These are phyloP conservation scores for Fusarium annulatum DNA, from an alignment of 2,329 filamentous ascomycete genomes.

Conservation along the genomic window DNA sequence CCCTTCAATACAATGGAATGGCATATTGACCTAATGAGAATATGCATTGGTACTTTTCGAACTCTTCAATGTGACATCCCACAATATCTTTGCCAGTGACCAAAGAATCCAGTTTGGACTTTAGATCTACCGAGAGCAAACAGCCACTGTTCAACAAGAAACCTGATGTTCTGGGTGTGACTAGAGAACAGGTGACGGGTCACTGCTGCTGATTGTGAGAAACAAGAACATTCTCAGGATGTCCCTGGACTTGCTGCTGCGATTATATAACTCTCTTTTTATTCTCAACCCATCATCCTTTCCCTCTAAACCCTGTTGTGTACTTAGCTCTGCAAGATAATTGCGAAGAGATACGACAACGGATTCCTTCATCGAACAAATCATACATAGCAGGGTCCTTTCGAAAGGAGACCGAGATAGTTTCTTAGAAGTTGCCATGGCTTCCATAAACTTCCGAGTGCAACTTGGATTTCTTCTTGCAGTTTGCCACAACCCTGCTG, in stretches of 20 bases:
- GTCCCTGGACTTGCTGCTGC: not conserved
- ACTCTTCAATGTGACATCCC: not conserved
- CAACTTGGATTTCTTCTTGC: conserved; percentile 17
- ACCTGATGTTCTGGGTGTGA: not conserved
- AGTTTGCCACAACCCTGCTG: not conserved
- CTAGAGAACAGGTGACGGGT: not conserved
- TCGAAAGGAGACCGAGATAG: not conserved
- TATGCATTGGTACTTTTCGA: not conserved
- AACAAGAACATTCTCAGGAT: not conserved
- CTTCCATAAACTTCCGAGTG: not conserved
- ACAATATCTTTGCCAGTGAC: not conserved
- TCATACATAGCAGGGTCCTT: not conserved
- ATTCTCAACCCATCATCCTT: not conserved
- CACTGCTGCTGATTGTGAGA: not conserved
- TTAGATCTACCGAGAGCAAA: not conserved
- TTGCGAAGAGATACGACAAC: not conserved
- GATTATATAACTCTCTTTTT: not conserved
- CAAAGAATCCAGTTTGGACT: not conserved
- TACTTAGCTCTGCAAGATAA: not conserved
- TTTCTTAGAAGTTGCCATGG: not conserved
- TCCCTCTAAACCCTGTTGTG: not conserved
- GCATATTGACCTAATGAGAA: not conserved
- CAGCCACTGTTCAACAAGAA: not conserved
- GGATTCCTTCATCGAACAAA: not conserved
- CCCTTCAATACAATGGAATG: not conserved